phyloP scores from a whole-genome alignment of 2,329 filamentous ascomycete genomes.

The Cordyceps militaris region DNA sequence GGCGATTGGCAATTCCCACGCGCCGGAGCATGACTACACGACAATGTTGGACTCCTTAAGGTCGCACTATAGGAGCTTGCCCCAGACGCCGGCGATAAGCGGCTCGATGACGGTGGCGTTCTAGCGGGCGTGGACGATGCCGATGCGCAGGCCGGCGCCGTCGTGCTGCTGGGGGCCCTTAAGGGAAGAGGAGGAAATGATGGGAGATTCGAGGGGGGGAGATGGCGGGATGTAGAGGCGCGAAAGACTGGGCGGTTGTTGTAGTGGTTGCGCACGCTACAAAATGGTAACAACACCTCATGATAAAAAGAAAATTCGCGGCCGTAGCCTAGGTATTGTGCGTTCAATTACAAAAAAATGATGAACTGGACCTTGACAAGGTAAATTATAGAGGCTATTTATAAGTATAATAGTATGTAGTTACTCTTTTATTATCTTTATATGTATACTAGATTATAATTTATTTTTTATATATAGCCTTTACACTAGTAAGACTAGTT shows the following conservation, averaged over 20 bases:
- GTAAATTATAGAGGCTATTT: too few relatives aligned
- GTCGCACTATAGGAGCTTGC: conserved; percentile 68
- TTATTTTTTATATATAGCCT: too few relatives aligned
- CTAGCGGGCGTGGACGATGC: conserved; percentile 95
- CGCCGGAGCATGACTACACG: conserved; percentile 82
- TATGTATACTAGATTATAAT: too few relatives aligned
- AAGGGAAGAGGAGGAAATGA: conserved; percentile 28
- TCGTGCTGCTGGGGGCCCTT: conserved; percentile 54
- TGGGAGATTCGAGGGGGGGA: too few relatives aligned
- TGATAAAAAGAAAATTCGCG: too few relatives aligned
- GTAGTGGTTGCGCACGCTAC: not conserved
- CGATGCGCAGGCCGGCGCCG: conserved; percentile 74
- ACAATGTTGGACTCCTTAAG: conserved; percentile 86
- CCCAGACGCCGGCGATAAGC: conserved; percentile 72
- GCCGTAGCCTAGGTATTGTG: too few relatives aligned
- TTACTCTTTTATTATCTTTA: too few relatives aligned
- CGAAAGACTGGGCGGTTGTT: not conserved
- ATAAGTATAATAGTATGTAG: too few relatives aligned
- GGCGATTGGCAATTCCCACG: conserved; percentile 89
- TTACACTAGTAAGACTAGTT: too few relatives aligned
- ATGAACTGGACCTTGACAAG: too few relatives aligned
- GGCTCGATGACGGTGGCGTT: conserved; percentile 83
- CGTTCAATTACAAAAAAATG: too few relatives aligned
- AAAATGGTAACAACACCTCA: conserved; percentile 5
- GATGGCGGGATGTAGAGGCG: not conserved